These are phyloP conservation scores for Aspergillus novofumigatus DNA, from an alignment of 2,329 filamentous ascomycete genomes.

Conservation along the genomic window DNA sequence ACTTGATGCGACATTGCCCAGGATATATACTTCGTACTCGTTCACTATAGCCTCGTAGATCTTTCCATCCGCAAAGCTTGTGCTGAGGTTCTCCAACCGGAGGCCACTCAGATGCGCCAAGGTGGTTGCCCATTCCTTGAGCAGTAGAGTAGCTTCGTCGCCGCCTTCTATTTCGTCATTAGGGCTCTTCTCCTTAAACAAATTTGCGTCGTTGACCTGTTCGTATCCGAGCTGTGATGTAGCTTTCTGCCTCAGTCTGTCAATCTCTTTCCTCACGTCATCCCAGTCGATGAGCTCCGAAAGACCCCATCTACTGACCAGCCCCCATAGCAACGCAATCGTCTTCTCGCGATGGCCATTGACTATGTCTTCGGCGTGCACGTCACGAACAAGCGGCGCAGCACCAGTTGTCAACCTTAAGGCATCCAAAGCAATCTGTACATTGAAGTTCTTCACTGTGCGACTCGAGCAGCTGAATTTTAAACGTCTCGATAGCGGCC, in stretches of 20 bases:
- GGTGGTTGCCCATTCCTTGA: slow-evolving; percentile 54
- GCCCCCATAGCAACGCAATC: slow-evolving; percentile 55
- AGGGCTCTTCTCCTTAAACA: slow-evolving; percentile 14
- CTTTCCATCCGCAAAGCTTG: slow-evolving; percentile 53
- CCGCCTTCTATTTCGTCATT: slow-evolving; percentile 24
- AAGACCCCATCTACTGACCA: slow-evolving; percentile 56
- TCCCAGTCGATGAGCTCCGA: slow-evolving; percentile 52
- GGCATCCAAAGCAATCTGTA: slow-evolving; percentile 54
- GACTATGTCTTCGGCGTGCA: slow-evolving; percentile 57
- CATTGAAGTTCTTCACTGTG: slow-evolving; percentile 56
- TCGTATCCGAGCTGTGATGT: slow-evolving; percentile 13
- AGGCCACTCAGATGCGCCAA: slow-evolving; percentile 47
- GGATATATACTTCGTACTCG: slow-evolving; percentile 49
- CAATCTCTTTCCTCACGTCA: slow-evolving; percentile 51
- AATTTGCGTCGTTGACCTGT: slow-evolving; percentile 14
- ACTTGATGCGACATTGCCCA: slow-evolving; percentile 1
- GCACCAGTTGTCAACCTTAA: slow-evolving; percentile 44
- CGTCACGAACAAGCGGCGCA: slow-evolving; percentile 37
- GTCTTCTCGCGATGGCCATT: slow-evolving; percentile 63
- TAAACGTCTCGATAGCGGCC: slow-evolving; percentile 53
- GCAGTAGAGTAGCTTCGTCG: slow-evolving; percentile 37
- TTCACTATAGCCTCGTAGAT: slow-evolving; percentile 55
- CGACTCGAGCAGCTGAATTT: slow-evolving; percentile 55
- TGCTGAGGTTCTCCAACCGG: slow-evolving; percentile 52
- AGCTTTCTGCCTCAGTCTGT: slow-evolving; percentile 36